A percentile compares a stretch with the other conserved stretches of the same genome.
Conservation (phyloP, 73 alveolate genomes). For the Diophrys appendiculata region DNA sequence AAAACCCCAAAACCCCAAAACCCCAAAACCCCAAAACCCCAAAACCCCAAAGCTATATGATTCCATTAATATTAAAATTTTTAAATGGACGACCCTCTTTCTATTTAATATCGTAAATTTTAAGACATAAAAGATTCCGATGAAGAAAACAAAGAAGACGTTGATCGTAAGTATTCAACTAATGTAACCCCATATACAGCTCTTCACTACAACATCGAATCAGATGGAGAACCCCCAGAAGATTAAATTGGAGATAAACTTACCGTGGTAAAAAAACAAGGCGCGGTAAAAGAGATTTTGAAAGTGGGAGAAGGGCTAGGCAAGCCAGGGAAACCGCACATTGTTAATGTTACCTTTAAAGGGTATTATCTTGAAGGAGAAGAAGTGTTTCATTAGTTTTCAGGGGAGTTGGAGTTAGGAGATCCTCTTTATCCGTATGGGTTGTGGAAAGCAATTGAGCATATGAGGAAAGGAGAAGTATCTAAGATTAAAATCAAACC, state of each 20-base stretch:
- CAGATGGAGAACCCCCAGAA: conserved; percentile 63
- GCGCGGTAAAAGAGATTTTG: conserved; percentile 49
- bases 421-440: conserved; percentile 39
- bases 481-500: conserved; percentile 55
- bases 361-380: conserved; percentile 40
- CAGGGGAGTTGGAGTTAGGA: conserved; percentile 31
- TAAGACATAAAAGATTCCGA: not conserved
- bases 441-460: conserved; percentile 67
- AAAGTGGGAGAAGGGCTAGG: conserved; percentile 63
- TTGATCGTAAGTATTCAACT: not conserved
- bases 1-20: too few species aligned
- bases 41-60: too few species aligned
- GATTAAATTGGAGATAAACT: conserved; percentile 57
- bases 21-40: too few species aligned
- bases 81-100: not conserved
- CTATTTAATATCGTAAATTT: not conserved
- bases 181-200: not conserved
- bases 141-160: not conserved
- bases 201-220: conserved; percentile 51
- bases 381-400: conserved; percentile 7
- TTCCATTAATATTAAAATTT: too few species aligned
- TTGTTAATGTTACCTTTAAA: conserved; percentile 2
- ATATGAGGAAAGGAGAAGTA: conserved; percentile 54
- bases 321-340: conserved; percentile 67
- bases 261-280: conserved; percentile 26